These are phyloP conservation scores for Penicillium paneum DNA, from an alignment of 2,329 filamentous ascomycete genomes.

Conservation along the genomic window DNA sequence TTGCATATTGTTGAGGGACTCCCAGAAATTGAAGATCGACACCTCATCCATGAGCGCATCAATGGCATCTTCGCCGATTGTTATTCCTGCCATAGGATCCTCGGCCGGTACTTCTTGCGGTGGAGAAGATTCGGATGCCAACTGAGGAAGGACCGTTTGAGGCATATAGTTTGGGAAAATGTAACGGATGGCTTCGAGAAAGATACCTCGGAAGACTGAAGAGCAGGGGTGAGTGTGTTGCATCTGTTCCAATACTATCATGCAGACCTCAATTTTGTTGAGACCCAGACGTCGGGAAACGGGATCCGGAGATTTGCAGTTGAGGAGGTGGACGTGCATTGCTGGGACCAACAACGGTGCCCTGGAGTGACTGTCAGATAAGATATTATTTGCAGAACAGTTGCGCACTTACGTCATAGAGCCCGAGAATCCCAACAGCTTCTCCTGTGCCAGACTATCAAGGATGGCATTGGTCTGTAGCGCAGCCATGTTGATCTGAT, in stretches of 20 bases:
- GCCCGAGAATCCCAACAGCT: slow-evolving; percentile 20
- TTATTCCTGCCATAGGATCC: not conserved
- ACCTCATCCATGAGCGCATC: slow-evolving; percentile 24
- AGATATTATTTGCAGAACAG: too few relatives aligned
- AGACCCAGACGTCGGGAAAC: slow-evolving; percentile 27
- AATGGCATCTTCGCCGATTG: slow-evolving; percentile 6
- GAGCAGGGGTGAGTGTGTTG: slow-evolving; percentile 30
- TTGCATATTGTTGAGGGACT: slow-evolving; percentile 8
- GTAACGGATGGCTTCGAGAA: slow-evolving; percentile 25
- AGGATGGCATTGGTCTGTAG: slow-evolving; percentile 27
- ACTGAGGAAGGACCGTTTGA: not conserved
- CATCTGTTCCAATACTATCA: slow-evolving; percentile 33
- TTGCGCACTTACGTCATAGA: slow-evolving; percentile 27
- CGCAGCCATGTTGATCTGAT: slow-evolving; percentile 19
- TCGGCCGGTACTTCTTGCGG: not conserved
- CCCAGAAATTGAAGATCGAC: slow-evolving; percentile 26
- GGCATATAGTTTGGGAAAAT: slow-evolving; percentile 18
- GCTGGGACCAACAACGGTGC: slow-evolving; percentile 31
- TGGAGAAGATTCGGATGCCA: not conserved
- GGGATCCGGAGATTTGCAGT: slow-evolving; percentile 23
- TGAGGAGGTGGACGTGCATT: slow-evolving; percentile 34
- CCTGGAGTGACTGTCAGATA: slow-evolving; percentile 8
- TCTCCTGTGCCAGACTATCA: slow-evolving; percentile 26
- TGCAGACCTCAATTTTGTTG: slow-evolving; percentile 33
- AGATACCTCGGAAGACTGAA: slow-evolving; percentile 28